Conservation (phyloP, 73 alveolate genomes). For the Durusdinium trenchii region DNA sequence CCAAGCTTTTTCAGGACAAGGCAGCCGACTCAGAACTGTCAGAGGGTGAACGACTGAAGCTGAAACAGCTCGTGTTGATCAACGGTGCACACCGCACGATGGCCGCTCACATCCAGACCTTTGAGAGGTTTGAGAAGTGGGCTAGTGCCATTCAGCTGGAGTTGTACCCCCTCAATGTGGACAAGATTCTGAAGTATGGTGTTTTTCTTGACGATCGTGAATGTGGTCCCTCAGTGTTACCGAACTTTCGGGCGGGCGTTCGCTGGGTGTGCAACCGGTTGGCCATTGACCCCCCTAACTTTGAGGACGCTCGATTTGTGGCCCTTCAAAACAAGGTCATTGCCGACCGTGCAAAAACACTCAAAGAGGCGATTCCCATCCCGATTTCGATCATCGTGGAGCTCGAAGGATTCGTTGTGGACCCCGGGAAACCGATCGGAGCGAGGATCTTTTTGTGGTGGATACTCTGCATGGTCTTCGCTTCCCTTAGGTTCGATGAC, state of each 20-base stretch:
- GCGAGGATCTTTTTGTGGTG: neutral
- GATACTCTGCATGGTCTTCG: neutral
- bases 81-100: neutral
- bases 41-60: neutral
- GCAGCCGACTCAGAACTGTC: too few species aligned
- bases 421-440: too few species aligned
- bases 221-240: constrained; percentile 30
- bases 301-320: neutral
- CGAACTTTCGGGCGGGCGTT: neutral
- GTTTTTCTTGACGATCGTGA: neutral
- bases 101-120: neutral
- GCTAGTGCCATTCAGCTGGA: neutral
- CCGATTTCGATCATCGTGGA: neutral
- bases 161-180: neutral
- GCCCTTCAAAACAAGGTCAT: neutral
- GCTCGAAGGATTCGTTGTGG: neutral
- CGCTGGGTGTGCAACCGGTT: neutral
- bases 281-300: neutral
- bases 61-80: neutral
- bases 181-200: neutral
- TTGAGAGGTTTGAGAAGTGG: constrained; percentile 17
- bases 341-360: neutral
- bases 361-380: neutral
- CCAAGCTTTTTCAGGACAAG: too few species aligned
- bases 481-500: too few species aligned